Percentiles rank a stretch among this genome's conserved stretches.
Conservation (phyloP, 1,139 yeast species). For the Debaryomyces udenii region DNA sequence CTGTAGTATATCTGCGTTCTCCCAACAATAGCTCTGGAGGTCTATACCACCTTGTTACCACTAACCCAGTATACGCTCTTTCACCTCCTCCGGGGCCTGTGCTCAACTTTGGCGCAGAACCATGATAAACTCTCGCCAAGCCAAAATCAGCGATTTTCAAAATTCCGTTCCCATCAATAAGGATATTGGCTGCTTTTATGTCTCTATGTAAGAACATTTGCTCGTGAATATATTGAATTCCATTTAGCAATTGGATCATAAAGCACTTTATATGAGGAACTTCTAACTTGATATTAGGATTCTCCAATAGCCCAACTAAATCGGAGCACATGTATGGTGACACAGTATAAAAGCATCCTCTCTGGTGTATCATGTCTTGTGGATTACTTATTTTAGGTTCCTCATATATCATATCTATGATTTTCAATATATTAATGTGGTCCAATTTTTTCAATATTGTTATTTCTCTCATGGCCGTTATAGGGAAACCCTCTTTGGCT, state of each 20-base stretch:
- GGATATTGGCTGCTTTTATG: constrained; percentile 89
- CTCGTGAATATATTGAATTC: constrained; percentile 81
- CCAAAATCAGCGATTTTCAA: constrained; percentile 63
- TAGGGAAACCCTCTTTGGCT: constrained; percentile 90
- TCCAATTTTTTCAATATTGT: constrained; percentile 72
- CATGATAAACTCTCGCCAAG: constrained; percentile 79
- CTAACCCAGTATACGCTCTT: constrained; percentile 81
- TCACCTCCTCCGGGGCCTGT: constrained; percentile 75
- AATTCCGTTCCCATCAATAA: constrained; percentile 74
- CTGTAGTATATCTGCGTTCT: constrained; percentile 83
- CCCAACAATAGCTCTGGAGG: constrained; percentile 93
- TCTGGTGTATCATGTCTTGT: constrained; percentile 36
- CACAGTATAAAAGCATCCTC: constrained; percentile 78
- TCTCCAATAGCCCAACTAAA: constrained; percentile 87
- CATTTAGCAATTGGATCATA: constrained; percentile 74
- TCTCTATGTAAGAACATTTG: constrained; percentile 80
- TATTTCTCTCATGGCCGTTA: constrained; percentile 93
- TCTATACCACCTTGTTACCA: constrained; percentile 96
- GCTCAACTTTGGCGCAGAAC: constrained; percentile 60
- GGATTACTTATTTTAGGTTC: constrained; percentile 44
- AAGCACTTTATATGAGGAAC: constrained; percentile 81
- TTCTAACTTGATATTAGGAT: constrained; percentile 66
- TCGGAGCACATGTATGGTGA: constrained; percentile 95
- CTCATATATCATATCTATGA: constrained; percentile 82
- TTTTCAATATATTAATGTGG: constrained; percentile 72